phyloP scores from a whole-genome alignment of 2,329 filamentous ascomycete species.

The Trichoderma sp. region DNA sequence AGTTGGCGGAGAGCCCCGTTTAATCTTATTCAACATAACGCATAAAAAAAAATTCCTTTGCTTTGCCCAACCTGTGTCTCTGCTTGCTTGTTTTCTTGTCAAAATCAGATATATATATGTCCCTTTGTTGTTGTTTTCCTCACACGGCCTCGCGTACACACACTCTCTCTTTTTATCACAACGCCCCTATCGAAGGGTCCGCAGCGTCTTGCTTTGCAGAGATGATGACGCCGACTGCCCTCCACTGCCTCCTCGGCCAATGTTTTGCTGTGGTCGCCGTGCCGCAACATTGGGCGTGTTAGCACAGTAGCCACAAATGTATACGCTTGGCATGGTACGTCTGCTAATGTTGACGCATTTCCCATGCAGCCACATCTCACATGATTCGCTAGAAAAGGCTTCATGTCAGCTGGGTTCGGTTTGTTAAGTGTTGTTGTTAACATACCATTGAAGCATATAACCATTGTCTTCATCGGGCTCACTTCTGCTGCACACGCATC shows the following conservation, averaged over 20 bases:
- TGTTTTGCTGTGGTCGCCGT: constrained; percentile 52
- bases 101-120: constrained; percentile 27
- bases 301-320: constrained; percentile 66
- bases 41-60: constrained; percentile 30
- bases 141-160: not conserved
- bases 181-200: constrained; percentile 45
- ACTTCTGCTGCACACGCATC: constrained; percentile 60
- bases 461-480: constrained; percentile 51
- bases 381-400: constrained; percentile 57
- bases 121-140: constrained; percentile 6
- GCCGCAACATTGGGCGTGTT: constrained; percentile 60
- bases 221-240: constrained; percentile 43
- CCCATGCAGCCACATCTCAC: constrained; percentile 68
- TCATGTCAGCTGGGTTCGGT: constrained; percentile 8
- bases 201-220: constrained; percentile 49
- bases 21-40: constrained; percentile 31
- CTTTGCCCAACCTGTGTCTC: constrained; percentile 28
- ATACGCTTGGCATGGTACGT: constrained; percentile 61
- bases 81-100: constrained; percentile 31
- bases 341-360: constrained; percentile 63
- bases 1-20: constrained; percentile 34
- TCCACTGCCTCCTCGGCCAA: constrained; percentile 40
- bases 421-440: not conserved
- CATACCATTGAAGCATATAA: constrained; percentile 68
- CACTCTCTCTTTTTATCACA: not conserved